Base-by-base conservation (phyloP, 164 flowering plant species). In the Chimonanthus praecox region DNA sequence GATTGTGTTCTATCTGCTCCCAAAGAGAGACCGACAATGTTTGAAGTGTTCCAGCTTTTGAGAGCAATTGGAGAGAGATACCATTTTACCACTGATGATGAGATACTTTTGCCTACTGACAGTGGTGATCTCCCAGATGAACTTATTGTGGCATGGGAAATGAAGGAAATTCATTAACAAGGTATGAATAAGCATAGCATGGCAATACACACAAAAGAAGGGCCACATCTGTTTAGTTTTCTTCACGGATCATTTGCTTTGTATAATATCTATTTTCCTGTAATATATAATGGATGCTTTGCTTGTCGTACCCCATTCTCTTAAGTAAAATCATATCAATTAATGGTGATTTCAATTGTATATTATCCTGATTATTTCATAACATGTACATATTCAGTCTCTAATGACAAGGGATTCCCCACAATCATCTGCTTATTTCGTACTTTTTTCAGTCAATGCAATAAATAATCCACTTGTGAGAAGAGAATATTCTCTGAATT, bases 1-100 rank as follows among this genome's bases (percentile, higher is more conserved):
- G 49, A 58, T 45, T 78, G 80, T 71, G 77, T 78, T n/a, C 13
- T 71, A 15, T 54, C 71, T 5, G 51, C 77, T 58, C 77, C 80
- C 2, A 74, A 78, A 63, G 77, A 78, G 54, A 74, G 80, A 62
- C 80, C 77, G 49, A 69, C 74, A n/a, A 78, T 78, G 80, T 68
- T 67, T 74, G 80, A 74, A 67, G 80, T 78, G 21, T 78, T 66
- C 68, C 80, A 67, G 49, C 72, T 78, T 21, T 62, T 78, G 49
- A 74, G 77, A 68, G 71, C 80, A 61, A 74, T 78, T 48, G 80
- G 80, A 5, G 74, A 74, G 72, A 58, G 49, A 49, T 74, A 78
- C 69, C 47, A 71, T 46, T 71, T 74, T 67, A 61, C 77, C 44
- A 71, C 45, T 20, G 74, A 78, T 71, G 80, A 74, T 68, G 80